Evolutionary conservation across 2,329 filamentous ascomycete species (phyloP).

Genomic region (Ceratocystis colombiana): DNA sequence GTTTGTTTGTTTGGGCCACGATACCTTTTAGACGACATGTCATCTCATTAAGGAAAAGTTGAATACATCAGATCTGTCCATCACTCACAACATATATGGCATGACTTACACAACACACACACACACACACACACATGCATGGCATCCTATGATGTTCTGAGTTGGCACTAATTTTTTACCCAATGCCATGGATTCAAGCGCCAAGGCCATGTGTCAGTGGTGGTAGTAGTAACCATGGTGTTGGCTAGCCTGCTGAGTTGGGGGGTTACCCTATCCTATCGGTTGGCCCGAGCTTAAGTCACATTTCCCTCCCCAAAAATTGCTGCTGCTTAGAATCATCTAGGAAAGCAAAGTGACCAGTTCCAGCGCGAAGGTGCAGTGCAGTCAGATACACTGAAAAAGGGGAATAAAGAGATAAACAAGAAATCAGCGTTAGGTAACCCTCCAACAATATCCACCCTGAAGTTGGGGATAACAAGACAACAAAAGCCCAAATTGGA

Average conservation of each 20-base stretch:
- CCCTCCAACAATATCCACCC: too few relatives aligned
- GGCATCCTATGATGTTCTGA: neutral
- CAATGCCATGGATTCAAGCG: neutral
- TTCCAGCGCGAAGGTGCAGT: too few relatives aligned
- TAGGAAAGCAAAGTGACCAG: neutral
- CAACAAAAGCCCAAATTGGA: neutral
- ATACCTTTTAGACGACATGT: conserved; percentile 21
- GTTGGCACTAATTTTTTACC: neutral
- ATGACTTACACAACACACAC: neutral
- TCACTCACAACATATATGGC: neutral
- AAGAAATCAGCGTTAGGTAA: too few relatives aligned
- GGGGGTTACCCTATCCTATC: neutral
- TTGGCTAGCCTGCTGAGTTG: too few relatives aligned
- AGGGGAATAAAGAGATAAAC: too few relatives aligned
- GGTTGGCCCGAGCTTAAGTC: conserved; percentile 1
- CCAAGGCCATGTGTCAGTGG: neutral
- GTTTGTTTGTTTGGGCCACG: conserved; percentile 17
- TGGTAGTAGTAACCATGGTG: neutral
- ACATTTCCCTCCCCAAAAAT: too few relatives aligned
- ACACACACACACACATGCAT: neutral
- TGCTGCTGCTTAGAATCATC: neutral
- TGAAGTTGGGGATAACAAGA: neutral
- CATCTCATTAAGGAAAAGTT: conserved; percentile 15
- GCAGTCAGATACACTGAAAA: too few relatives aligned
- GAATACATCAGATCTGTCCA: conserved; percentile 18